Base-by-base conservation (phyloP, 495 filamentous ascomycete genomes). In the Hyaloscypha variabilis region DNA sequence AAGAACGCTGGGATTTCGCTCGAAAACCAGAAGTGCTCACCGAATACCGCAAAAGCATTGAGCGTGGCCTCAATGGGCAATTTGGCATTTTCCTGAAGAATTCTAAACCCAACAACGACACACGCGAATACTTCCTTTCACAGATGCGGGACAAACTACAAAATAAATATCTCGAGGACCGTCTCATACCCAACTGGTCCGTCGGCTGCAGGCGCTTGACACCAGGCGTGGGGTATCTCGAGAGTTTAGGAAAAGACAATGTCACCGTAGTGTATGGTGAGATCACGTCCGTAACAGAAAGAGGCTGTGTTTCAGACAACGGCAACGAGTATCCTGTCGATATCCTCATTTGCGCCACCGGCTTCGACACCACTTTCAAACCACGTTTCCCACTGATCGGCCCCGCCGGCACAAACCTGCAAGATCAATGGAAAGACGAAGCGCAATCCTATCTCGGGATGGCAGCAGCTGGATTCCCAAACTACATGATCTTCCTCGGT, bases 151-250 rank as follows among this genome's bases (percentile, higher is more conserved):
- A 75, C 24, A 81, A 79, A 75, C 76, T 82, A 1, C 72, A 75
- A 1, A 77, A 82, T 63, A 69, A 70, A 57, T 54, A 69, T 54
- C 72, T 81, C 6, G 69, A 67, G 13, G 54, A 82, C 2, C 74
- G 79, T 29, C 76, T 88, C 42, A 77, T 87, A 19, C 86, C 87
- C 0, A 77, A 83, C 21, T 88, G 83, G 71, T 76, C 81, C 8
- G 79, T 86, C 1, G 81, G 84, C 62, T 90, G 87, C 61, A 81
- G 85, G 34, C 84, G 87, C 24, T 76, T 87, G 1, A 88, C 86
- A 0, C 86, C 87, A 0, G 87, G 86, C 0, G 77, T 81, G 8
- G 84, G 83, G 0, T 89, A 88, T 65, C 79, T 90, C 6, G 86
- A 89, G 62, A 77, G 83, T 6, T 68, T 90, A n/a, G 74, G 75